Evolutionary conservation across 192 early-diverging fungal species (phyloP).

Genomic region (Nowakowskiella sp.): DNA sequence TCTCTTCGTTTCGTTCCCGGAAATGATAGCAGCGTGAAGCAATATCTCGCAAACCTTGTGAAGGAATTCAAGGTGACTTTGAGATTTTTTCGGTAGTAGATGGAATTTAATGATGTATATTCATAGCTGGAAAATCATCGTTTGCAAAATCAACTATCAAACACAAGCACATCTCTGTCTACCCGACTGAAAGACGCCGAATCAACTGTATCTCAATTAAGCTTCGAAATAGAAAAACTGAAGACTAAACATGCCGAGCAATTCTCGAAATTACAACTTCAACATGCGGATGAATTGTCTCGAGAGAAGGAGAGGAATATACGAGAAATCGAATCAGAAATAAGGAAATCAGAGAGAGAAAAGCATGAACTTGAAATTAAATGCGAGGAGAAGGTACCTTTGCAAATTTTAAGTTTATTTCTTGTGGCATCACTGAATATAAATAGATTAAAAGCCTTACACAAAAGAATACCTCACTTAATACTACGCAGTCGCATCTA

Average conservation of each 20-base stretch:
- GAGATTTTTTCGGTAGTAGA: neutral
- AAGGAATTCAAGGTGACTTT: conserved; percentile 31
- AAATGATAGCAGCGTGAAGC: conserved; percentile 39
- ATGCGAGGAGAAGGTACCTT: conserved; percentile 26
- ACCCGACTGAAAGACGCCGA: conserved; percentile 12
- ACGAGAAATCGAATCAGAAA: conserved; percentile 16
- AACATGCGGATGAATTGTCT: conserved; percentile 24
- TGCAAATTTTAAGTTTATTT: neutral
- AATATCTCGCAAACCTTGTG: conserved; percentile 40
- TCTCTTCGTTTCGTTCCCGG: conserved; percentile 35
- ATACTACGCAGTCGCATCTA: conserved; percentile 21
- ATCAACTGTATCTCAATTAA: neutral
- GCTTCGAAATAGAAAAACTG: conserved; percentile 22
- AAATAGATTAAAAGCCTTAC: conserved; percentile 16
- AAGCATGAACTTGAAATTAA: conserved; percentile 5
- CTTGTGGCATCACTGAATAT: neutral
- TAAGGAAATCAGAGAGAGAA: conserved; percentile 16
- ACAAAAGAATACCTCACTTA: conserved; percentile 21
- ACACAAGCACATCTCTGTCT: conserved; percentile 13
- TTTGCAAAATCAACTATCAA: conserved; percentile 12
- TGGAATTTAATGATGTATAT: neutral
- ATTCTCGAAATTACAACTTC: conserved; percentile 15
- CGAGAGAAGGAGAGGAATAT: conserved; percentile 22
- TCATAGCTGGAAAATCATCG: conserved; percentile 7
- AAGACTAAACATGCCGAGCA: conserved; percentile 25